A percentile compares a stretch with the other conserved stretches of the same genome.
These are phyloP conservation scores for Agastache rugosa DNA, from an alignment of 257 asterid species.

Conservation along the genomic window DNA sequence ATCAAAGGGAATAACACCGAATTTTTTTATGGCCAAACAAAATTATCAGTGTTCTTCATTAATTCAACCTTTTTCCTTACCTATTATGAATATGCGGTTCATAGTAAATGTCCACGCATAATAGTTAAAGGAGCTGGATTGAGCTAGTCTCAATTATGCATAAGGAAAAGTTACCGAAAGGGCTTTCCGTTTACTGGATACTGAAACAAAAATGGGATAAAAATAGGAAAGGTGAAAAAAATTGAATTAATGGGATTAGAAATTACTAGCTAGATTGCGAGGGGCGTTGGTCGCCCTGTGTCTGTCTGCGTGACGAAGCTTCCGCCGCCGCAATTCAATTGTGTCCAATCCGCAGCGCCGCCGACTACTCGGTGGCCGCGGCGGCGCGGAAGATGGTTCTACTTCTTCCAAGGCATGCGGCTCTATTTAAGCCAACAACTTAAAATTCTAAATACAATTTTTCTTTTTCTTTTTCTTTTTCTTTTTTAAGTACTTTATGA, in stretches of 20 bases:
- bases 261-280: background rate
- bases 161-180: no score
- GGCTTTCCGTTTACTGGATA: background rate
- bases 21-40: background rate
- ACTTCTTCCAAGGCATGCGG: no score
- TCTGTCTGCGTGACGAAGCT: background rate
- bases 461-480: no score
- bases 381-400: background rate
- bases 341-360: background rate
- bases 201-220: background rate
- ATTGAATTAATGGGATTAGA: background rate
- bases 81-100: background rate
- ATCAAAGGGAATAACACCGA: background rate
- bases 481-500: no score
- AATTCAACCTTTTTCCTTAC: background rate
- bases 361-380: background rate
- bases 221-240: background rate
- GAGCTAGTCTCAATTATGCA: no score
- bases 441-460: no score
- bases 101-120: no score
- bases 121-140: background rate
- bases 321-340: background rate
- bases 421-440: no score
- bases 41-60: background rate
- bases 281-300: background rate